Conservation (phyloP, 352 stramenopile species). For the Phytopythium mirpurense region DNA sequence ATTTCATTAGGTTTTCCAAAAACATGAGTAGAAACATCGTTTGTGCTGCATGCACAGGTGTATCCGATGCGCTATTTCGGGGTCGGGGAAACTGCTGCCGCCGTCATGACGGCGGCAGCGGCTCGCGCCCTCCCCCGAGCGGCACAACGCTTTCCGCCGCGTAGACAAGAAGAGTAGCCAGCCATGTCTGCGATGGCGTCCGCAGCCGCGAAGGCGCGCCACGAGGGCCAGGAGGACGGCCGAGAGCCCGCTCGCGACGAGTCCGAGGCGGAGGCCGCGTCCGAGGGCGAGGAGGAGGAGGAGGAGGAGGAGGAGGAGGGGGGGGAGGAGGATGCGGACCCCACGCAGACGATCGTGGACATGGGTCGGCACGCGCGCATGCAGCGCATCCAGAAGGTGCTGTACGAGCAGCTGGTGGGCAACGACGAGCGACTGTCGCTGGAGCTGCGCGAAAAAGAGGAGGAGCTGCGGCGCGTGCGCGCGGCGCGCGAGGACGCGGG, state of each 20-base stretch:
- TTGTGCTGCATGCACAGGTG: no score
- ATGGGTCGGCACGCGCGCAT: constrained; percentile 75
- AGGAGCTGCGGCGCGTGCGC: constrained; percentile 64
- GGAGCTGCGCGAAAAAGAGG: constrained; percentile 74
- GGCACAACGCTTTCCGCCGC: neutral
- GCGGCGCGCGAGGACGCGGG: constrained; percentile 83
- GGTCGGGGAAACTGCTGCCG: no score
- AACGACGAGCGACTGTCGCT: constrained; percentile 70
- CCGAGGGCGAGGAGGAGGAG: constrained; percentile 46
- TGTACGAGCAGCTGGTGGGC: constrained; percentile 71
- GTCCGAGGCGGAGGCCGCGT: constrained; percentile 30
- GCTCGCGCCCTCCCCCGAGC: no score
- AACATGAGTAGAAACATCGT: no score
- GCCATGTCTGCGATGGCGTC: neutral
- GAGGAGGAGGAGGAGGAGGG: constrained; percentile 34
- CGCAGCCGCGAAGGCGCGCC: neutral
- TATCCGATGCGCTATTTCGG: no score
- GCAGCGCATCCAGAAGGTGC: constrained; percentile 82
- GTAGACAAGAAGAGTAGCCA: neutral
- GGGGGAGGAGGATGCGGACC: constrained; percentile 34
- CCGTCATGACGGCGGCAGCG: no score
- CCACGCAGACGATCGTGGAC: constrained; percentile 79
- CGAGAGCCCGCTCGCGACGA: constrained; percentile 9
- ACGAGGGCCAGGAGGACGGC: neutral
- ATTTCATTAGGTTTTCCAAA: no score